phyloP scores from a whole-genome alignment of 2,329 filamentous ascomycete species.

The Sporothrix globosa region DNA sequence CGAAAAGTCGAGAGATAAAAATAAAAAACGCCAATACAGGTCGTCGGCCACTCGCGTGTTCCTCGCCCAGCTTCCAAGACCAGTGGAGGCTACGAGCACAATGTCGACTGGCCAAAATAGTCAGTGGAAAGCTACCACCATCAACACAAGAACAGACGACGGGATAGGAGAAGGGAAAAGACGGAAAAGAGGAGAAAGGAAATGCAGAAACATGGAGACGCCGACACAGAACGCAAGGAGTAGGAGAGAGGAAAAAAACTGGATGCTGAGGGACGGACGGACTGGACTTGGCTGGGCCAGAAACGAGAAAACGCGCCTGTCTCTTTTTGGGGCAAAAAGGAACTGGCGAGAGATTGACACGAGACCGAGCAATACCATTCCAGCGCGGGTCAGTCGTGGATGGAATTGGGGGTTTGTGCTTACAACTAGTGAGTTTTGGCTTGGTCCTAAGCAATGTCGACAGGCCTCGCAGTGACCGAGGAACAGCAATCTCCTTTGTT shows the following conservation, averaged over 20 bases:
- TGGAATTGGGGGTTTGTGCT: constrained; percentile 27
- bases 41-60: constrained; percentile 10
- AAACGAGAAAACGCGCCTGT: constrained; percentile 31
- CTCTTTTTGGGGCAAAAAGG: constrained; percentile 8
- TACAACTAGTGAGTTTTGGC: constrained; percentile 27
- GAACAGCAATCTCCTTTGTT: constrained; percentile 28
- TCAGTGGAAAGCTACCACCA: constrained; percentile 30
- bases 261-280: constrained; percentile 19
- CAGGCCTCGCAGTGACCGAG: constrained; percentile 19
- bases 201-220: constrained; percentile 5
- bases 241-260: constrained; percentile 27
- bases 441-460: constrained; percentile 15
- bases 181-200: constrained; percentile 13
- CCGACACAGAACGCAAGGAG: constrained; percentile 25
- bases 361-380: constrained; percentile 27
- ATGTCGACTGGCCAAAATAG: constrained; percentile 16
- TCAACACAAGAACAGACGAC: constrained; percentile 16
- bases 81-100: constrained; percentile 16
- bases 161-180: constrained; percentile 4
- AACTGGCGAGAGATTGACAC: constrained; percentile 21
- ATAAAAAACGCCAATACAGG: constrained; percentile 17
- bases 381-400: constrained; percentile 12
- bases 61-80: constrained; percentile 27
- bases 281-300: constrained; percentile 13
- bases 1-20: constrained; percentile 20